These are phyloP conservation scores for Eucalyptus erythrocorys DNA, from an alignment of 345 rosid genomes.

Conservation along the genomic window DNA sequence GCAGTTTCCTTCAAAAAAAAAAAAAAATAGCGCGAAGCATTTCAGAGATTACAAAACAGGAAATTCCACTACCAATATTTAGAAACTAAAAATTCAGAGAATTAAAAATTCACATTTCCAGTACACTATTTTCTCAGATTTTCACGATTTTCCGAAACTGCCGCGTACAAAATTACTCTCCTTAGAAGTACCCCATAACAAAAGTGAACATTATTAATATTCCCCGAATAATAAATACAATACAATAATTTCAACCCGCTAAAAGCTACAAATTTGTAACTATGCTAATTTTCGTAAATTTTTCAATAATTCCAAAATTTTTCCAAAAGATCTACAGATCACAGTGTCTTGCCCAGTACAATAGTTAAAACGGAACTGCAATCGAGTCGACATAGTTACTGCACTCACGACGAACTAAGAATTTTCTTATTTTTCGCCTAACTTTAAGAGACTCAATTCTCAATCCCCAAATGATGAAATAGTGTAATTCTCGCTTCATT, in stretches of 20 bases:
- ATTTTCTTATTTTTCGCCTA: not conserved
- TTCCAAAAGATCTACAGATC: not conserved
- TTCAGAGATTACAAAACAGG: not conserved
- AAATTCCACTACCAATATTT: not conserved
- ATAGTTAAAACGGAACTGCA: not conserved
- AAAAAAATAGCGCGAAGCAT: not conserved
- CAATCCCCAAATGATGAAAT: not conserved
- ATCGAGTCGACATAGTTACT: not conserved
- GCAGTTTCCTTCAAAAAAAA: not conserved
- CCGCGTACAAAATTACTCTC: not conserved
- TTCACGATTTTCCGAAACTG: not conserved
- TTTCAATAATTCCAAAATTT: not conserved
- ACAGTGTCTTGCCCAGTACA: not conserved
- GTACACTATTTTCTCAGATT: not conserved
- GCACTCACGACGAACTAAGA: not conserved
- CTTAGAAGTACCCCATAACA: not conserved
- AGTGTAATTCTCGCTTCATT: fast-evolving
- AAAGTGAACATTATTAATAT: not conserved
- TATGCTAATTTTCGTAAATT: not conserved
- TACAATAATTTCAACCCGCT: not conserved
- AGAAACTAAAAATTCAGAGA: not conserved
- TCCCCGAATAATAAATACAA: not conserved
- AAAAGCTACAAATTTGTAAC: not conserved
- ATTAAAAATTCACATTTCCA: not conserved
- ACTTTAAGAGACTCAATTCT: not conserved